Evolutionary conservation across 768 basidiomycete species (phyloP).

Genomic region (Lentinula guzmanii): DNA sequence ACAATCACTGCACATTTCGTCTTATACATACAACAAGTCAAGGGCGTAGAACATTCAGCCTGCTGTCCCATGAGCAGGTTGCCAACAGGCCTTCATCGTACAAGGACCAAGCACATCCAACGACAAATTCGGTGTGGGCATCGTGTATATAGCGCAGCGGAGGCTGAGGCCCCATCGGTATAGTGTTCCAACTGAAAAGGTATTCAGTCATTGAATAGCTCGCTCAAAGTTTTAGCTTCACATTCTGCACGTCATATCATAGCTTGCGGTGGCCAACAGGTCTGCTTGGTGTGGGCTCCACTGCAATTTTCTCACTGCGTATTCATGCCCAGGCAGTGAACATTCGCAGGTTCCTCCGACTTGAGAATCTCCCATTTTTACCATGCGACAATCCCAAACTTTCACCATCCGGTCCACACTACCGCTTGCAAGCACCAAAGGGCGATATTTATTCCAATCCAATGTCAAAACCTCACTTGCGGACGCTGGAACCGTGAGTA

Average conservation of each 20-base stretch:
- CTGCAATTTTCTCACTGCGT: slow-evolving; percentile 82
- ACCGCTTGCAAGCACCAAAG: slow-evolving; percentile 68
- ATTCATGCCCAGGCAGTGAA: slow-evolving; percentile 79
- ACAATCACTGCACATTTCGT: background rate
- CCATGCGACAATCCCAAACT: slow-evolving; percentile 88
- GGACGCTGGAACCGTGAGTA: slow-evolving; percentile 73
- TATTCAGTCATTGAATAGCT: background rate
- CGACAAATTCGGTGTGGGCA: slow-evolving; percentile 92
- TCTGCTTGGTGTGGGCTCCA: slow-evolving; percentile 82
- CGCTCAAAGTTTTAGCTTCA: slow-evolving; percentile 31
- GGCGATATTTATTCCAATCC: slow-evolving; percentile 93
- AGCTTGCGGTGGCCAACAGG: slow-evolving; percentile 63
- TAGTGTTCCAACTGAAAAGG: slow-evolving; percentile 65
- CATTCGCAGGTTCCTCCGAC: slow-evolving; percentile 71
- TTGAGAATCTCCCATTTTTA: slow-evolving; percentile 48
- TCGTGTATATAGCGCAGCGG: slow-evolving; percentile 71
- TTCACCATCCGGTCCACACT: slow-evolving; percentile 74
- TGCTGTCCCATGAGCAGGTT: slow-evolving; percentile 90
- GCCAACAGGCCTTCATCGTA: slow-evolving; percentile 84
- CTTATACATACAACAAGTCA: background rate
- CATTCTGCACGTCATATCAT: slow-evolving; percentile 96
- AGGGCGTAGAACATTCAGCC: slow-evolving; percentile 69
- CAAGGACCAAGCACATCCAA: slow-evolving; percentile 88
- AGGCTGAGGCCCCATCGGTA: slow-evolving; percentile 39
- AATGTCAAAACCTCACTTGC: slow-evolving; percentile 72